These are phyloP conservation scores for Clavariopsis aquatica DNA, from an alignment of 495 filamentous ascomycete species.

Conservation along the genomic window DNA sequence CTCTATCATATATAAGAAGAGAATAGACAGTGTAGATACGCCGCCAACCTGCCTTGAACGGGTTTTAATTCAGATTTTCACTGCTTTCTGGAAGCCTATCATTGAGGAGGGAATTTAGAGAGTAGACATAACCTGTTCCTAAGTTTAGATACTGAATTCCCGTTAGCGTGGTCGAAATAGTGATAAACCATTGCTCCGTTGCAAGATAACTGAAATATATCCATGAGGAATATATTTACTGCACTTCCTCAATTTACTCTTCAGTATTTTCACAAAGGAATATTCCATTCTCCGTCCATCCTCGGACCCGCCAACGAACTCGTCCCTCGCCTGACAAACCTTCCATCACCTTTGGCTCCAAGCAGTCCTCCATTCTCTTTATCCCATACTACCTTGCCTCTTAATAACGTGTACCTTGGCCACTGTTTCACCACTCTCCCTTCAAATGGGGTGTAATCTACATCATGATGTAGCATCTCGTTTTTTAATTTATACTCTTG, in stretches of 20 bases:
- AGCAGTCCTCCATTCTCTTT: conserved; percentile 53
- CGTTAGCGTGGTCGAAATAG: too few species aligned
- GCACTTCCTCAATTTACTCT: neutral
- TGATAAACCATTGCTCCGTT: too few species aligned
- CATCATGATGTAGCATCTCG: conserved; percentile 58
- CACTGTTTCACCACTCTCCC: conserved; percentile 57
- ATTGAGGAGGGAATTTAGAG: too few species aligned
- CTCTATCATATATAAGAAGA: too few species aligned
- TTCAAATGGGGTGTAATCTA: conserved; percentile 65
- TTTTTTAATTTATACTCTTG: conserved; percentile 52
- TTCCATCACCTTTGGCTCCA: conserved; percentile 54
- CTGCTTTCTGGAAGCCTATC: too few species aligned
- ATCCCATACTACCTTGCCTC: conserved; percentile 61
- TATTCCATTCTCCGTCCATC: conserved; percentile 31
- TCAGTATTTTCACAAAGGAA: conserved; percentile 16
- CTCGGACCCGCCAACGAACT: conserved; percentile 46
- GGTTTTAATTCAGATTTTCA: too few species aligned
- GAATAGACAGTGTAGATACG: too few species aligned
- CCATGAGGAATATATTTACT: neutral
- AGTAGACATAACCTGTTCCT: too few species aligned
- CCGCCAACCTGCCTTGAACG: too few species aligned
- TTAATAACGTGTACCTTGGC: conserved; percentile 62
- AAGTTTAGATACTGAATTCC: too few species aligned
- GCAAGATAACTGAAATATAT: too few species aligned
- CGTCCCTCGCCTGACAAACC: conserved; percentile 55